Base-by-base conservation (phyloP, 1,284 basidiomycete genomes). In the Ganoderma resinaceum region DNA sequence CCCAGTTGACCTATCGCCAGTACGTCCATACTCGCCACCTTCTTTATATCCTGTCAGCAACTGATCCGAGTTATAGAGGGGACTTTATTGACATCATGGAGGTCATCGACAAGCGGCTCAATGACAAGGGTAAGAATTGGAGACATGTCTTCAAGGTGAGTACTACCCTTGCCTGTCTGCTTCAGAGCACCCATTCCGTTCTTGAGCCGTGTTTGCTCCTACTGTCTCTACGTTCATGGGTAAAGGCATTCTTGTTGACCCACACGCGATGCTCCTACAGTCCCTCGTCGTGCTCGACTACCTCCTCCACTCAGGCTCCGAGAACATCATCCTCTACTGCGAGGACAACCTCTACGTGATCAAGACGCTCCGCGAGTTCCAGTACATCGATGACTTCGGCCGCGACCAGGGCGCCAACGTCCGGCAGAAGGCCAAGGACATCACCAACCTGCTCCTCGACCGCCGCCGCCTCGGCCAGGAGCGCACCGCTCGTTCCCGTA, bases 121-220 rank as follows among this genome's bases (percentile, higher is more conserved):
- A 99, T 76, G 97, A 99, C 84, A 99, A 98, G 84, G 97, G 98
- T 49, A 99, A 99, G 89, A 97, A 98, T 78, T 99, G 97, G 98
- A 87, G 97, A 53, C 97, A 99, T 85, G 97, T 99, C 68, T 99
- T 98, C 90, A 99, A 99, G 88, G 95, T 92, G 73, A 70, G 82
- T 49, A 23, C 18, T 49, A 23, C 18, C 61, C 52, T 29, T n/a
- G 14, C n/a, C 2, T 38, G 23, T 43, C 6, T 11, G 18, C 12
- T n/a, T n/a, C n/a, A n/a, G n/a, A 55, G 1, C 1, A 29, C 12
- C 16, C 11, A 9, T 31, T 18, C n/a, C n/a, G n/a, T n/a, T n/a
- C n/a, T n/a, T n/a, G n/a, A n/a, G n/a, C n/a, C n/a, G n/a, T n/a
- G 11, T 26, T 9, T 12, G 11, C 9, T 12, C 9, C 37, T 63